Evolutionary conservation across 2,329 filamentous ascomycete genomes (phyloP), one percentile per base, ranked within the genome.

Genomic region (Trichoderma harzianum): DNA sequence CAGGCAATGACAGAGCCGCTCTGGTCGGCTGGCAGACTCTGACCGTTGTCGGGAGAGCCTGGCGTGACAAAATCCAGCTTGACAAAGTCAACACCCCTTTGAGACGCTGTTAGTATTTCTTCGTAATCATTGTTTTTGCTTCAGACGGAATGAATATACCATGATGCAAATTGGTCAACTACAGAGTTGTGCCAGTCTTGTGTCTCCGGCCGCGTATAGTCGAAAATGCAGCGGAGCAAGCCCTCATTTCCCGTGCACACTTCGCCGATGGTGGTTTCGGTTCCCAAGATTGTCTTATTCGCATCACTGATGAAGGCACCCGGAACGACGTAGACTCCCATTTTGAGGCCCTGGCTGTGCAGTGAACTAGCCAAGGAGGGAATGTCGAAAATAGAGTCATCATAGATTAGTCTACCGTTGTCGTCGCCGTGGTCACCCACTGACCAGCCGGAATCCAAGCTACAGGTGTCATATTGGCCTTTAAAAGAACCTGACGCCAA

Each of bases 31-130:
- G 74, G 74, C 2, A 75, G 71, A 43, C 71, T 71, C 21, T 74
- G 73, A 32, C 73, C 74, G 39, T 74, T 75, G 26, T 74, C 73
- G 3, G 73, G 73, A 24, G 74, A 75, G n/a, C 74, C 74, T 51
- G 74, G 74, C 3, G 74, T 75, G 63, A 75, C 66, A 34, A 73
- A 75, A 32, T 75, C 74, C 16, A 75, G 72, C 51, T 75, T 75
- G 53, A 75, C 73, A 51, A 73, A 74, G 64, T 75, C 73, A 61
- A 73, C 71, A 28, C 73, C 73, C 74, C 74, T 75, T 51, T 51
- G 10, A 24, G 11, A 51, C 7, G 11, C 0, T 16, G 6, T 61
- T n/a, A 39, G 28, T n/a, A 34, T 3, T 0, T 12, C 4, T 3
- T 26, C 5, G 10, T 28, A 8, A 10, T 68, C 24, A 58, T 28